These are phyloP conservation scores for Cercospora beticola DNA, from an alignment of 2,329 filamentous ascomycete species.

Conservation along the genomic window DNA sequence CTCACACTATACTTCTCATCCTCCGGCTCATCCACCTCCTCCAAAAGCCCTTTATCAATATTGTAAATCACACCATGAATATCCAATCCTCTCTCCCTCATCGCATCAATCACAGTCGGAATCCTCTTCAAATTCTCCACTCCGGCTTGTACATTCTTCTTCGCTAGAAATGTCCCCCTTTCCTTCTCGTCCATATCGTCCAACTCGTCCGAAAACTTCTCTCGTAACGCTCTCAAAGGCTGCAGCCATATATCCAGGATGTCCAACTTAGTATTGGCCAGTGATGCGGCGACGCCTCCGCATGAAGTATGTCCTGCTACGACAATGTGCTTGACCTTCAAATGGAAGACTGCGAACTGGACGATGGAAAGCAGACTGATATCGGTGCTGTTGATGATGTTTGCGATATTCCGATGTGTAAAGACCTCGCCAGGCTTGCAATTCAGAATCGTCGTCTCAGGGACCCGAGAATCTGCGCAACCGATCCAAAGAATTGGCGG, in stretches of 20 bases:
- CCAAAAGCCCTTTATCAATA: conserved; percentile 55
- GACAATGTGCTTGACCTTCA: conserved; percentile 65
- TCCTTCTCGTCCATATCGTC: conserved; percentile 49
- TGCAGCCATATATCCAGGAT: conserved; percentile 62
- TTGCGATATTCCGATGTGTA: conserved; percentile 88
- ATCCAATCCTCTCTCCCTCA: conserved; percentile 66
- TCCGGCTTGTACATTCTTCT: conserved; percentile 72
- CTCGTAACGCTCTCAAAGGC: conserved; percentile 55
- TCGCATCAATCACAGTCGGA: conserved; percentile 66
- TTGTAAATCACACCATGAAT: conserved; percentile 80
- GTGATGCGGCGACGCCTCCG: conserved; percentile 57
- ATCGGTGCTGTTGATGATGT: conserved; percentile 73
- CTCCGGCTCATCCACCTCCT: conserved; percentile 45
- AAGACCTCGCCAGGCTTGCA: conserved; percentile 82
- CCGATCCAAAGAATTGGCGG: conserved; percentile 77
- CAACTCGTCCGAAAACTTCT: conserved; percentile 54
- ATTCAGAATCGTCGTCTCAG: conserved; percentile 77
- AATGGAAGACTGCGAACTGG: conserved; percentile 71
- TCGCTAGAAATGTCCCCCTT: conserved; percentile 63
- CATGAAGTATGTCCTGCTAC: conserved; percentile 63
- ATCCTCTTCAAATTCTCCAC: conserved; percentile 69
- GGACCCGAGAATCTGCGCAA: conserved; percentile 81
- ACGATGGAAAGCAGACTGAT: conserved; percentile 73
- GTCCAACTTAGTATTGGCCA: conserved; percentile 58
- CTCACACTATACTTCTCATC: conserved; percentile 31